Base-by-base conservation (phyloP, 225 moss, liverwort and hornwort species). In the Pseudisothecium myosuroides region DNA sequence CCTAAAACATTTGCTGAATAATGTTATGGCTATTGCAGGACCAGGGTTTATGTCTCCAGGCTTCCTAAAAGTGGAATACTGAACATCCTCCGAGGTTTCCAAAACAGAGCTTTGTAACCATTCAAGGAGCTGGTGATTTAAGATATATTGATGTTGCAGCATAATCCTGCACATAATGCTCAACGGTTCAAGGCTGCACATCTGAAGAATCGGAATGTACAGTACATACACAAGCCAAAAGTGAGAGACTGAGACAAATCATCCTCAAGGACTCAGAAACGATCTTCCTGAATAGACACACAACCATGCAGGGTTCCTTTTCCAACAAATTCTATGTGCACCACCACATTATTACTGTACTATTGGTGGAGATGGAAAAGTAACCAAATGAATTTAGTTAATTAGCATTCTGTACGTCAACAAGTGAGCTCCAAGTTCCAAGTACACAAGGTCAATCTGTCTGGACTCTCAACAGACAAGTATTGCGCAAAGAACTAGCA, bases 271-370 rank as follows among this genome's bases (percentile, higher is more conserved):
- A 90, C 62, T 88, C 85, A 90, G 88, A 82, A 82, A 64, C 82
- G 59, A 72, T 90, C 86, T 90, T 90, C 88, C 92, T 84, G 88
- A 76, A 88, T 88, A 90, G 90, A 89, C 84, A 87, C 72, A 92
- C 60, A 89, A 88, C 90, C 92, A 88, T 92, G 92, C 89, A 92
- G 76, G 73, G 81, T 59, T 89, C 80, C 89, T 89, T 85, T 92
- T 81, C 81, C 92, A 90, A 56, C 74, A 61, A 27, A 59, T 49
- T 78, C 39, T 74, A 52, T 31, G 84, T 32, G 86, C 83, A 59
- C 83, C 64, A 79, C 80, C 64, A 45, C 23, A 62, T 83, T 29
- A 59, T 82, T 79, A 34, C 62, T 61, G 67, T 49, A 75, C 50
- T 52, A 56, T 60, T 87, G 78, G 83, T 68, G 87, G 81, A 72